A percentile compares a stretch with the other conserved stretches of the same genome.
These are phyloP conservation scores for Salvia miltiorrhiza DNA, from an alignment of 257 asterid genomes.

Conservation along the genomic window DNA sequence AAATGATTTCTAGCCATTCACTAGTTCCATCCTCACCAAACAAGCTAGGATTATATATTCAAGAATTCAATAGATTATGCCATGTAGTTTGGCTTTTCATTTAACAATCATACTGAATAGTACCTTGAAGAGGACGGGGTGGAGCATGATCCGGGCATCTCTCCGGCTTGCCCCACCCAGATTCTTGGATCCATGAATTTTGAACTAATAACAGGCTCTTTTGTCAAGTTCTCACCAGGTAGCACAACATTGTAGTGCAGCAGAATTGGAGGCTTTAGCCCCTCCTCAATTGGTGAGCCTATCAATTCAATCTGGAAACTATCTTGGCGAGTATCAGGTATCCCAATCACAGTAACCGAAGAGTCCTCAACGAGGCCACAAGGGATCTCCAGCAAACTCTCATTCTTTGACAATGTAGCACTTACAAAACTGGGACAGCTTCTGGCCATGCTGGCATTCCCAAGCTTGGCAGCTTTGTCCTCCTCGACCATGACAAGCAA, in stretches of 20 bases:
- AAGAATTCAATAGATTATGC: background rate
- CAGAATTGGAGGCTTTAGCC: conserved; percentile 58
- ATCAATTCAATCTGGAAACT: conserved; percentile 66
- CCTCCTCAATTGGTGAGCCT: conserved; percentile 51
- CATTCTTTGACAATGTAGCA: conserved; percentile 23
- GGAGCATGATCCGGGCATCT: conserved; percentile 76
- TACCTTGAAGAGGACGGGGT: conserved; percentile 45
- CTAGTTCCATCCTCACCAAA: background rate
- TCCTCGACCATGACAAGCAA: conserved; percentile 33
- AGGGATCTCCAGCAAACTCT: conserved; percentile 52
- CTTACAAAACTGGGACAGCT: conserved; percentile 59
- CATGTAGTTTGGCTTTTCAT: background rate
- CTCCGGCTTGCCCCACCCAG: conserved; percentile 87
- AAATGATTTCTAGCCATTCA: background rate
- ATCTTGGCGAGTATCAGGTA: conserved; percentile 49
- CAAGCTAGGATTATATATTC: background rate
- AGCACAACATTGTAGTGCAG: conserved; percentile 61
- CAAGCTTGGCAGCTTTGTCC: conserved; percentile 28
- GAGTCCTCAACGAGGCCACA: conserved; percentile 90
- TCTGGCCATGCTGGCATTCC: conserved; percentile 16
- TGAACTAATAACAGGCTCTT: conserved; percentile 63
- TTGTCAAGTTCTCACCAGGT: conserved; percentile 77
- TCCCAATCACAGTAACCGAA: conserved; percentile 78
- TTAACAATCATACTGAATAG: background rate
- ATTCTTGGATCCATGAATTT: conserved; percentile 74